A percentile compares a stretch with the other conserved stretches of the same genome.
Conservation (phyloP, 179 eudicot species). For the Vitellaria paradoxa region DNA sequence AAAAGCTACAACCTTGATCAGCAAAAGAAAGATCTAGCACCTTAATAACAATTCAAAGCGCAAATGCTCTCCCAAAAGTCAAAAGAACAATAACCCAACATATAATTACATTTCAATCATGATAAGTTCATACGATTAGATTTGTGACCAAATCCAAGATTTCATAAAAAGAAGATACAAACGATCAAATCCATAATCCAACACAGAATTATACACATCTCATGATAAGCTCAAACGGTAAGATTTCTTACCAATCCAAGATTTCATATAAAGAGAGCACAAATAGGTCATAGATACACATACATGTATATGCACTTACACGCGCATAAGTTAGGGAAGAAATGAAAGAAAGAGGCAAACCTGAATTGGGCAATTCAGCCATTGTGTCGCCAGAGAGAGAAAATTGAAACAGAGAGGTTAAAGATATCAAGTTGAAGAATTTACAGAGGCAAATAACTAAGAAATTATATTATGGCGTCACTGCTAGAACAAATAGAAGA, state of each 20-base stretch:
- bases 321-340: neutral
- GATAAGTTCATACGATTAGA: neutral
- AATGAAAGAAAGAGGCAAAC: conserved; percentile 18
- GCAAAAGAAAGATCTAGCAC: conserved; percentile 5
- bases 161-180: neutral
- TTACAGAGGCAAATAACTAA: neutral
- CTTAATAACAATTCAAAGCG: neutral
- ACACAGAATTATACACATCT: neutral
- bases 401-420: conserved; percentile 11
- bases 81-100: neutral
- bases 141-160: neutral
- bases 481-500: neutral
- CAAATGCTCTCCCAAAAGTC: neutral
- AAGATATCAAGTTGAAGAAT: neutral
- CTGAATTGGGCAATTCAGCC: conserved; percentile 27
- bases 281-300: no score
- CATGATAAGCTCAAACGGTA: no score
- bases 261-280: neutral
- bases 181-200: no score
- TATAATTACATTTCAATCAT: neutral
- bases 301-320: no score
- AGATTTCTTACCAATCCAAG: neutral
- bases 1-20: neutral
- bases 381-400: conserved; percentile 14
- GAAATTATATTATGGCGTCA: neutral